Evolutionary conservation across 306 rosid species (phyloP).

Genomic region (Abrus pulchellus): DNA sequence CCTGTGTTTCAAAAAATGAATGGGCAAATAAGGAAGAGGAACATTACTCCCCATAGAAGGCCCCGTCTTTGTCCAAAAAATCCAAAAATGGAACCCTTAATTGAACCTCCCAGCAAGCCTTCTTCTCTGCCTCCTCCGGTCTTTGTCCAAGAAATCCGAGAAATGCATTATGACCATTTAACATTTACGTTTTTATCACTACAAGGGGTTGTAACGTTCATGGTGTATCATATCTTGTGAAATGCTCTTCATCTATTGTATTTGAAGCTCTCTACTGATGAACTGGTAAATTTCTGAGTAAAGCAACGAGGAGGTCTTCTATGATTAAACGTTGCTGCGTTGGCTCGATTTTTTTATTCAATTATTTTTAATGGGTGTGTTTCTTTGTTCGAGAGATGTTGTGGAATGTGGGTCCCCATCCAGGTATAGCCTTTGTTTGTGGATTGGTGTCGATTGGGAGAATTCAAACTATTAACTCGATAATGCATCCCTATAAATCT

Average conservation of each 20-base stretch:
- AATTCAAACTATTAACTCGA: not conserved
- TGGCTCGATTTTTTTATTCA: not conserved
- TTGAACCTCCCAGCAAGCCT: too few species aligned
- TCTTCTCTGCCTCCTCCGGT: too few species aligned
- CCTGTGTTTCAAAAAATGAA: too few species aligned
- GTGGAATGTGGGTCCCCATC: slow-evolving; percentile 34
- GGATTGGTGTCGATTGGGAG: not conserved
- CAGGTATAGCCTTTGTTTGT: slow-evolving; percentile 10
- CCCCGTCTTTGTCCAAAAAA: too few species aligned
- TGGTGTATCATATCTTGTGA: slow-evolving; percentile 17
- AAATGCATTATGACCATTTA: too few species aligned
- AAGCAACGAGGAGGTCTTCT: not conserved
- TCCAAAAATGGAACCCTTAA: too few species aligned
- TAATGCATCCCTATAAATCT: too few species aligned
- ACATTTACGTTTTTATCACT: not conserved
- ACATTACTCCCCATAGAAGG: too few species aligned
- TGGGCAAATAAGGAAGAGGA: too few species aligned
- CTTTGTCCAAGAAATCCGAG: too few species aligned
- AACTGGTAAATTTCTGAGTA: slow-evolving; percentile 14
- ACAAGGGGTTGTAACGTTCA: slow-evolving; percentile 16
- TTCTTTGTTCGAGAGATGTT: slow-evolving; percentile 42
- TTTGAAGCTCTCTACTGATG: slow-evolving; percentile 33
- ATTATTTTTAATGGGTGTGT: not conserved
- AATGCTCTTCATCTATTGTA: slow-evolving; percentile 6
- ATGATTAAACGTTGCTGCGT: slow-evolving; percentile 32